Percentiles rank a stretch among this genome's conserved stretches.
Evolutionary conservation across 331 rosid genomes (phyloP).

Genomic region (Quercus lobata): DNA sequence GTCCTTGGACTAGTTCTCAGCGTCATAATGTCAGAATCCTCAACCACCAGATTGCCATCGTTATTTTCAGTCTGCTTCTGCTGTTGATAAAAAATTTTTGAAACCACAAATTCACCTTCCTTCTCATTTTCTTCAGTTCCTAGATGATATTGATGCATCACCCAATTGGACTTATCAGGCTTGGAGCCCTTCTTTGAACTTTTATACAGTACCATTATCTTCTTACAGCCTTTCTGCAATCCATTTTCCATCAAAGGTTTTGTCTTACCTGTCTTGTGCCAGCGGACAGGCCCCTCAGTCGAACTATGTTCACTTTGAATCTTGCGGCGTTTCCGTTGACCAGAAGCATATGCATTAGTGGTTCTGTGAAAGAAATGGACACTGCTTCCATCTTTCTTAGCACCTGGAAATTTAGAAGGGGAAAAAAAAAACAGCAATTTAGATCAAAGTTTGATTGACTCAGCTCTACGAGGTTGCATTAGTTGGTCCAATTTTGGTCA

Average conservation of each 20-base stretch:
- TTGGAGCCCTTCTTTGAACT: constrained; percentile 59
- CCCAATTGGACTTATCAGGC: constrained; percentile 66
- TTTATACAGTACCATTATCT: constrained; percentile 77
- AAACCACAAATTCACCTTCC: constrained; percentile 75
- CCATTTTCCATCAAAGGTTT: constrained; percentile 61
- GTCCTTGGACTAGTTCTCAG: constrained; percentile 65
- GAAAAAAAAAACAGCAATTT: not conserved
- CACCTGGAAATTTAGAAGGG: constrained; percentile 45
- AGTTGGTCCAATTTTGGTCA: too few species aligned
- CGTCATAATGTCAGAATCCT: constrained; percentile 32
- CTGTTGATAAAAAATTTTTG: constrained; percentile 63
- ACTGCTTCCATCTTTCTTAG: constrained; percentile 74
- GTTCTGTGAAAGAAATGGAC: constrained; percentile 71
- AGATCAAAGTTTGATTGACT: not conserved
- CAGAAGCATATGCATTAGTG: constrained; percentile 69
- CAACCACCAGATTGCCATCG: constrained; percentile 33
- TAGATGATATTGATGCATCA: constrained; percentile 90
- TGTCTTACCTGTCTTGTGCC: constrained; percentile 97
- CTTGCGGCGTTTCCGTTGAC: constrained; percentile 88
- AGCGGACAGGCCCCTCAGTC: constrained; percentile 59
- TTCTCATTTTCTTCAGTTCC: constrained; percentile 76
- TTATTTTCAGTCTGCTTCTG: constrained; percentile 45
- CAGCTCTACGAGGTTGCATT: not conserved
- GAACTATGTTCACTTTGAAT: constrained; percentile 43
- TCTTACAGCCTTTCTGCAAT: constrained; percentile 67